phyloP scores from a whole-genome alignment of 2,329 filamentous ascomycete species.

The Septoria linicola region DNA sequence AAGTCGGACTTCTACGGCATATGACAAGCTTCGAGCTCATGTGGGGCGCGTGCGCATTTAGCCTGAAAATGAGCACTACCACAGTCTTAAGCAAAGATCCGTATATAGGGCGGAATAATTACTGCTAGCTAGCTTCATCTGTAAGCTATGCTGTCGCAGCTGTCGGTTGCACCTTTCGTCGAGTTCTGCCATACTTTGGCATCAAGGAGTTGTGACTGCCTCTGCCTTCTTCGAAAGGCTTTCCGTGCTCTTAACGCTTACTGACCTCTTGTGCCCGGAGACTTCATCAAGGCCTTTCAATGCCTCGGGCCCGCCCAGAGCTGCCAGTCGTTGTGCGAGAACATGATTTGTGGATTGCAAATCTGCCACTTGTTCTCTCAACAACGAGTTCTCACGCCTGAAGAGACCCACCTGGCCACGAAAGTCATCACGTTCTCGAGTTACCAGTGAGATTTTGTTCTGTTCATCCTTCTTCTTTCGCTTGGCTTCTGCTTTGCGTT shows the following conservation, averaged over 20 bases:
- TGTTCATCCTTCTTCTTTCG: constrained; percentile 49
- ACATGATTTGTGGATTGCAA: constrained; percentile 59
- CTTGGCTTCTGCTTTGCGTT: constrained; percentile 47
- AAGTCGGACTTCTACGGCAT: constrained; percentile 4
- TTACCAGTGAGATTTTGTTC: constrained; percentile 47
- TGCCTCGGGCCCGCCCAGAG: constrained; percentile 35
- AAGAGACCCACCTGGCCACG: constrained; percentile 47
- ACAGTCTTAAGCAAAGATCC: too few species aligned
- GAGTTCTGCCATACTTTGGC: too few species aligned
- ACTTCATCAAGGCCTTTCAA: constrained; percentile 27
- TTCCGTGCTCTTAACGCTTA: constrained; percentile 23
- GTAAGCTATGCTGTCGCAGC: not conserved
- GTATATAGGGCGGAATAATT: constrained; percentile 1
- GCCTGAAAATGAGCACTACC: not conserved
- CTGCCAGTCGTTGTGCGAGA: constrained; percentile 46
- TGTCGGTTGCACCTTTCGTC: too few species aligned
- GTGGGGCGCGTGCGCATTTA: not conserved
- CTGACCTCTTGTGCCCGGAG: constrained; percentile 13
- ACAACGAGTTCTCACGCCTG: constrained; percentile 51
- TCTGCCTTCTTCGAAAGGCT: not conserved
- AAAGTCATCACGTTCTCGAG: constrained; percentile 51
- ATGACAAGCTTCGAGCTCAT: constrained; percentile 9
- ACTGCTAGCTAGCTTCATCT: not conserved
- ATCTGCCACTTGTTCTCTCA: constrained; percentile 53
- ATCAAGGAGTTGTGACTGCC: not conserved